A percentile compares a stretch with the other conserved stretches of the same genome.
These are phyloP conservation scores for Mycena belliarum DNA, from an alignment of 768 basidiomycete species.

Conservation along the genomic window DNA sequence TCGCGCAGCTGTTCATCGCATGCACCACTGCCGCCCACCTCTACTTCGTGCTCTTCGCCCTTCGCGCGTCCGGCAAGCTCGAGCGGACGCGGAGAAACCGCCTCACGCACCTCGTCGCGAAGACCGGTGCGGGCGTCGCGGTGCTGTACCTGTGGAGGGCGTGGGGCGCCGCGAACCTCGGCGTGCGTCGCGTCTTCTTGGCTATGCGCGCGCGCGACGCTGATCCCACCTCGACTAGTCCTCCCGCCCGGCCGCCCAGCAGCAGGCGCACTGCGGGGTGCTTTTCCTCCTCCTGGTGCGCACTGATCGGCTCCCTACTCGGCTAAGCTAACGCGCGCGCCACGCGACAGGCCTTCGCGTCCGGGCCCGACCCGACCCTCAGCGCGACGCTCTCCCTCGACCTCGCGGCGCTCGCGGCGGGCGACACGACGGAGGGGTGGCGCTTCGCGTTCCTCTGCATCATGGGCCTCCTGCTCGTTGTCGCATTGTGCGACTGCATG, in stretches of 20 bases:
- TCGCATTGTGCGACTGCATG: constrained; percentile 12
- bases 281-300: constrained; percentile 34
- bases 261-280: constrained; percentile 28
- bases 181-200: constrained; percentile 18
- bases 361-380: constrained; percentile 39
- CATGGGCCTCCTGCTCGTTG: constrained; percentile 22
- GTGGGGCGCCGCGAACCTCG: constrained; percentile 28
- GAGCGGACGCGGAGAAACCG: constrained; percentile 28
- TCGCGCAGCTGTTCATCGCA: constrained; percentile 30
- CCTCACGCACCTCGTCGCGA: constrained; percentile 43
- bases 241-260: constrained; percentile 22
- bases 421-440: constrained; percentile 27
- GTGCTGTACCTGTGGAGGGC: constrained; percentile 35
- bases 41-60: constrained; percentile 34
- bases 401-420: constrained; percentile 32
- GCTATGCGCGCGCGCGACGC: no score
- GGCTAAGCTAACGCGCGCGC: background rate
- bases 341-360: constrained; percentile 31
- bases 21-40: constrained; percentile 38
- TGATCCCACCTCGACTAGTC: constrained; percentile 14
- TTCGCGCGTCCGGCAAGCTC: constrained; percentile 26
- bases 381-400: constrained; percentile 34
- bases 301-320: background rate
- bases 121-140: constrained; percentile 40
- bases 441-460: constrained; percentile 27